Conservation (phyloP, 805 yeast species). For the Priceomyces castillae region DNA sequence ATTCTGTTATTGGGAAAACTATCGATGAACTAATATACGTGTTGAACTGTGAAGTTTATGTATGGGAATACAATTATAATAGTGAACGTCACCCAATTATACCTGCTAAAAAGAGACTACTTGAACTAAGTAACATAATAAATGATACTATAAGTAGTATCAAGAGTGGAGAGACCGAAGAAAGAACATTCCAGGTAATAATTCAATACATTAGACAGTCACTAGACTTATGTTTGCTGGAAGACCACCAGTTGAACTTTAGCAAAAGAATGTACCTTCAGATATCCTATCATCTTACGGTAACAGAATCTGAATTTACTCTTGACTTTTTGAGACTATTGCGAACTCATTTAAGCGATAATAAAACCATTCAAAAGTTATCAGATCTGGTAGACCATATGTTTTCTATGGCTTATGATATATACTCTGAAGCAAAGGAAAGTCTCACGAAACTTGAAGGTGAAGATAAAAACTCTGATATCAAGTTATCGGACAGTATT, state of each 20-base stretch:
- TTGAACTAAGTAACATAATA: constrained; percentile 1
- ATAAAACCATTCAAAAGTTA: not conserved
- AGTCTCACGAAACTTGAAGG: not conserved
- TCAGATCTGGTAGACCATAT: not conserved
- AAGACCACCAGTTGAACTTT: not conserved
- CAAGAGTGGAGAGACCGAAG: constrained; percentile 7
- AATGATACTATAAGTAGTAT: not conserved
- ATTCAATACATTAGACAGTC: not conserved
- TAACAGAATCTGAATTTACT: not conserved
- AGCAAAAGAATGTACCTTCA: not conserved
- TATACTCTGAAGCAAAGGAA: not conserved
- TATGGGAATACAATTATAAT: constrained; percentile 13
- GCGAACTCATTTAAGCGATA: not conserved
- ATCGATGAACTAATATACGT: not conserved
- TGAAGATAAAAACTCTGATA: not conserved
- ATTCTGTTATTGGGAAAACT: not conserved
- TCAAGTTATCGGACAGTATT: not conserved
- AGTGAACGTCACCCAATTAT: not conserved
- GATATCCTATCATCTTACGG: not conserved
- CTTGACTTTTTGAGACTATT: not conserved
- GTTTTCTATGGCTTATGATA: not conserved
- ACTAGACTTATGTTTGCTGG: not conserved
- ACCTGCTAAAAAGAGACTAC: not conserved
- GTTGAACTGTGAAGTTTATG: not conserved
- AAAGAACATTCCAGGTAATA: not conserved